These are phyloP conservation scores for Rutstroemia sp. DNA, from an alignment of 2,329 filamentous ascomycete genomes.

Conservation along the genomic window DNA sequence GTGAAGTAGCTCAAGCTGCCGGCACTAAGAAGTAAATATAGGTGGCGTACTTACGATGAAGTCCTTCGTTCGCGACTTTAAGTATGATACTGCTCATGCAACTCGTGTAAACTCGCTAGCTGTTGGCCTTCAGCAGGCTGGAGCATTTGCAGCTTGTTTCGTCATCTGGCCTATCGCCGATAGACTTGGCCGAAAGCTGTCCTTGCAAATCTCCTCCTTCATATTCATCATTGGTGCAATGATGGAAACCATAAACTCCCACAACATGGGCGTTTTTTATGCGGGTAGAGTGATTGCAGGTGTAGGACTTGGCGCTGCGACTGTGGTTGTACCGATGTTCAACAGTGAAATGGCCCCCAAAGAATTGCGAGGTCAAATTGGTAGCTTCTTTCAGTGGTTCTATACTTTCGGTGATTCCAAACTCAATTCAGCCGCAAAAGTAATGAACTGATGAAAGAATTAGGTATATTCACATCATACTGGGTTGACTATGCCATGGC, in stretches of 20 bases:
- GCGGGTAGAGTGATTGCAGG: constrained; percentile 40
- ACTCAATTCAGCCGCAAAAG: fast-evolving
- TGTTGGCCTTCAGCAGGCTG: constrained; percentile 43
- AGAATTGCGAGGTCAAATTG: not conserved
- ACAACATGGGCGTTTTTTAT: constrained; percentile 33
- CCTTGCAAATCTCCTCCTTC: constrained; percentile 32
- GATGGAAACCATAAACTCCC: constrained; percentile 40
- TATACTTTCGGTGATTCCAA: constrained; percentile 31
- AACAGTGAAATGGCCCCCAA: constrained; percentile 36
- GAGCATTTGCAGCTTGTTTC: constrained; percentile 43
- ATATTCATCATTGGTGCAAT: constrained; percentile 31
- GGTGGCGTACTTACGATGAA: constrained; percentile 40
- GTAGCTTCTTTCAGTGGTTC: constrained; percentile 31
- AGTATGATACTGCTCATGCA: constrained; percentile 33
- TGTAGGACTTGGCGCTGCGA: constrained; percentile 39
- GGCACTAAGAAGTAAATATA: constrained; percentile 14
- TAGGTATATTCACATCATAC: constrained; percentile 23
- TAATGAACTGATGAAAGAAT: not conserved
- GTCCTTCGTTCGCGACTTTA: constrained; percentile 37
- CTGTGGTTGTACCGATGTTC: constrained; percentile 37
- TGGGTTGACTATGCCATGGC: constrained; percentile 41
- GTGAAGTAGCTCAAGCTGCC: not conserved
- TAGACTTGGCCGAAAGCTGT: constrained; percentile 34
- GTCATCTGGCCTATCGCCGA: constrained; percentile 42
- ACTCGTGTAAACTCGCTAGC: constrained; percentile 38